Percentiles rank a stretch among this genome's conserved stretches.
Evolutionary conservation across 352 stramenopile genomes (phyloP).

Genomic region (Phytophthora agathidicida): DNA sequence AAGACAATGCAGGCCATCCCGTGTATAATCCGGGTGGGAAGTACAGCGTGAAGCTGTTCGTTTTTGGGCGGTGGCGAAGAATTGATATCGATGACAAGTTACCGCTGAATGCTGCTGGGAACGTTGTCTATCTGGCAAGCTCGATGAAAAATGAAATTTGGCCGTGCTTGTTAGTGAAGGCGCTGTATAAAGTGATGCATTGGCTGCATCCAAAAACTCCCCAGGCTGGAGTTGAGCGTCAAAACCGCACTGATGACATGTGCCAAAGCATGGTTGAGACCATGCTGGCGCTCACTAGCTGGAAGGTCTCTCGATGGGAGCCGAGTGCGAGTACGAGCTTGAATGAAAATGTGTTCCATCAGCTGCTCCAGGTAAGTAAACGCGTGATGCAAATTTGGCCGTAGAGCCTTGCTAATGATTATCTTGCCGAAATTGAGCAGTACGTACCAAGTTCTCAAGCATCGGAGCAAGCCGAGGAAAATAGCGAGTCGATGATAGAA

Average conservation of each 20-base stretch:
- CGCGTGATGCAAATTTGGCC: neutral
- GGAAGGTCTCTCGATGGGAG: constrained; percentile 59
- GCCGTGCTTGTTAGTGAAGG: constrained; percentile 69
- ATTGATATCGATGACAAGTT: constrained; percentile 78
- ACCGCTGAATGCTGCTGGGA: constrained; percentile 52
- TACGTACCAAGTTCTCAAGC: constrained; percentile 20
- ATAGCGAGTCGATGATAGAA: constrained; percentile 7
- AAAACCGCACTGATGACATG: constrained; percentile 10
- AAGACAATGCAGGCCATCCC: constrained; percentile 50
- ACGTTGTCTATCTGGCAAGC: constrained; percentile 65
- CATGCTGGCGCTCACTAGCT: constrained; percentile 57
- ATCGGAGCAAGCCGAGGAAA: constrained; percentile 20
- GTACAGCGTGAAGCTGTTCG: constrained; percentile 76
- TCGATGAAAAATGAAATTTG: constrained; percentile 71
- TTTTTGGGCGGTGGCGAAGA: constrained; percentile 73
- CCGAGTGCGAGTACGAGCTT: constrained; percentile 5
- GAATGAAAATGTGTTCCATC: constrained; percentile 43
- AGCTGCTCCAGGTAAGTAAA: constrained; percentile 40
- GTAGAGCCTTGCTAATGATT: neutral
- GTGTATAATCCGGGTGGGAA: constrained; percentile 77
- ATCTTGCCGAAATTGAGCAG: constrained; percentile 6
- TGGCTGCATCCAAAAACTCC: constrained; percentile 42
- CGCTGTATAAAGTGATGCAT: constrained; percentile 68
- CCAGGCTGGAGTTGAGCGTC: neutral
- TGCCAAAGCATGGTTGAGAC: constrained; percentile 37